Conservation (phyloP, 495 filamentous ascomycete species). For the Oidiodendron maius region DNA sequence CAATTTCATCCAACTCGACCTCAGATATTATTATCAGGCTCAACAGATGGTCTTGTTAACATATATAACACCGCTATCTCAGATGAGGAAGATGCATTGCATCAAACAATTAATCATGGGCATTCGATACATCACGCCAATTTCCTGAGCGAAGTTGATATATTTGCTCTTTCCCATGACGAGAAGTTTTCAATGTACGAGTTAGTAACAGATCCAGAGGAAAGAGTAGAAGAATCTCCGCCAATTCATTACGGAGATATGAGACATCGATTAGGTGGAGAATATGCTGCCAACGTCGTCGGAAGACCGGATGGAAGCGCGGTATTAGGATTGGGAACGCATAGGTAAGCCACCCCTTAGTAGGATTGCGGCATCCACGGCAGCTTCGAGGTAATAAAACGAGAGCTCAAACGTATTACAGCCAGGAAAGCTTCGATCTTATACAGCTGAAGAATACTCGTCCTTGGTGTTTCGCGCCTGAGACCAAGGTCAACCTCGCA, state of each 20-base stretch:
- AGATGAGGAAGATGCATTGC: slow-evolving; percentile 81
- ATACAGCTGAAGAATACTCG: slow-evolving; percentile 53
- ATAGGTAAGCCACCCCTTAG: slow-evolving; percentile 48
- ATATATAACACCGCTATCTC: slow-evolving; percentile 68
- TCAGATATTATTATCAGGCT: slow-evolving; percentile 70
- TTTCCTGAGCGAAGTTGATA: slow-evolving; percentile 62
- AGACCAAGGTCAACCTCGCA: slow-evolving; percentile 55
- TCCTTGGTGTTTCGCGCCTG: slow-evolving; percentile 57
- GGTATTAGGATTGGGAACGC: slow-evolving; percentile 55
- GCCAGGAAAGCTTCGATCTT: slow-evolving; percentile 60
- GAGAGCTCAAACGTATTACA: slow-evolving; percentile 24
- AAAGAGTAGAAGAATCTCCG: slow-evolving; percentile 42
- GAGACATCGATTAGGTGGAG: slow-evolving; percentile 60
- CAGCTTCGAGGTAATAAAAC: background rate
- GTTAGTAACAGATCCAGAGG: slow-evolving; percentile 49
- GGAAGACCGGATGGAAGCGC: slow-evolving; percentile 47
- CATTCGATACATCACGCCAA: slow-evolving; percentile 78
- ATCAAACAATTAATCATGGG: slow-evolving; percentile 82
- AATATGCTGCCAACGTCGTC: slow-evolving; percentile 76
- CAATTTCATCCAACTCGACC: slow-evolving; percentile 62
- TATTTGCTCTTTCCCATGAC: slow-evolving; percentile 76
- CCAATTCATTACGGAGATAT: slow-evolving; percentile 71
- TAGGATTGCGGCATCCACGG: too few relatives aligned
- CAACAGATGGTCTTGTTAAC: slow-evolving; percentile 88
- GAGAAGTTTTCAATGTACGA: slow-evolving; percentile 75